phyloP scores from a whole-genome alignment of 441 rosid genomes.

The Metrosideros polymorpha region DNA sequence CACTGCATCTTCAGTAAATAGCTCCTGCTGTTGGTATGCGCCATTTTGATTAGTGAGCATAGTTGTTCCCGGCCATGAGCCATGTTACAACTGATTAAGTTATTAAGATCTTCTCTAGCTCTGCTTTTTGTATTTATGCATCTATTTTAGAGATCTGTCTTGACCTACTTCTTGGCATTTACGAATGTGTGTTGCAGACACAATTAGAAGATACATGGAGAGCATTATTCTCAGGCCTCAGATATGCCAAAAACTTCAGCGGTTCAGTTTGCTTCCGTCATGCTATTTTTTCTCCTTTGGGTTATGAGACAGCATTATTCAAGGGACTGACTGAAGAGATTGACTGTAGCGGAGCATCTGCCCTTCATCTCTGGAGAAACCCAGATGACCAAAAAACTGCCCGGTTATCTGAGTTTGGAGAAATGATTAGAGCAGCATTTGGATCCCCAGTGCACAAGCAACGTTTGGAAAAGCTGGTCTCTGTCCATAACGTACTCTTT shows the following conservation, averaged over 20 bases:
- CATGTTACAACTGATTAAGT: neutral
- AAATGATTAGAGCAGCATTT: conserved; percentile 77
- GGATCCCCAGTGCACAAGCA: conserved; percentile 57
- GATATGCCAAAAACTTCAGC: conserved; percentile 66
- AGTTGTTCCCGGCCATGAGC: neutral
- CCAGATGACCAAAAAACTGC: conserved; percentile 62
- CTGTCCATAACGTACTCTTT: conserved; percentile 62
- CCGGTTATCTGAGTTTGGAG: conserved; percentile 82
- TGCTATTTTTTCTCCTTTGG: conserved; percentile 68
- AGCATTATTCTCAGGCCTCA: conserved; percentile 64
- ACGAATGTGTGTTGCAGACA: conserved; percentile 33
- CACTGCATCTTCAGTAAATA: neutral
- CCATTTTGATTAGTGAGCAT: neutral
- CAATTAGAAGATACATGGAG: conserved; percentile 85
- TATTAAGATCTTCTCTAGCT: neutral
- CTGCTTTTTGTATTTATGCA: neutral
- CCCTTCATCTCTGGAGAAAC: conserved; percentile 54
- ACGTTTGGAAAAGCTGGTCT: conserved; percentile 32
- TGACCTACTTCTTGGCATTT: neutral
- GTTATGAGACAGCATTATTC: conserved; percentile 73
- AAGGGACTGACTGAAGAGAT: conserved; percentile 54
- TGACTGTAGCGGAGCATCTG: conserved; percentile 53
- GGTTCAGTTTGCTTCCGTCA: conserved; percentile 82
- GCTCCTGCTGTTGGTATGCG: neutral
- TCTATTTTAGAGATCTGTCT: neutral